These are phyloP conservation scores for Pyrenopolyporus hunteri DNA, from an alignment of 495 filamentous ascomycete species.

Conservation along the genomic window DNA sequence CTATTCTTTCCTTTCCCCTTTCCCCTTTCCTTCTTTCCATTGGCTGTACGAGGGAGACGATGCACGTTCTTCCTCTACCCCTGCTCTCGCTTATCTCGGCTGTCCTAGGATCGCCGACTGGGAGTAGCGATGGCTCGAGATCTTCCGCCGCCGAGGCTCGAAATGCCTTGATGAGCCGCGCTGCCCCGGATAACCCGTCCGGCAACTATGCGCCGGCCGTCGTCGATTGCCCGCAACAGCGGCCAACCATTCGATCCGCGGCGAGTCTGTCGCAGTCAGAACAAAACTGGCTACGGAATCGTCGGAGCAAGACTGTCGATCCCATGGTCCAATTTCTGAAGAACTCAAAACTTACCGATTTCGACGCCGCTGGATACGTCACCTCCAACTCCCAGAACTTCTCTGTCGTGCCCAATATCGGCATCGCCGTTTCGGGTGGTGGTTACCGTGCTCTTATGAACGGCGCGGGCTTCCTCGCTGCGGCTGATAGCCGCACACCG, in stretches of 20 bases:
- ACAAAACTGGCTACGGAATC: conserved; percentile 64
- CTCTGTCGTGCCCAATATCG: conserved; percentile 69
- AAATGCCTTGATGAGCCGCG: conserved; percentile 42
- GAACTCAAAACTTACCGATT: conserved; percentile 73
- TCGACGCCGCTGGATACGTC: conserved; percentile 77
- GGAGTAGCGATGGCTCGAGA: conserved; percentile 1
- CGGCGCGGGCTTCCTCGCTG: conserved; percentile 85
- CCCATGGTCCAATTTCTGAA: conserved; percentile 77
- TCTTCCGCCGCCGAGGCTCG: conserved; percentile 10
- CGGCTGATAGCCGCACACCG: conserved; percentile 77
- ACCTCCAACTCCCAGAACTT: conserved; percentile 59
- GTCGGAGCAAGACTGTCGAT: conserved; percentile 62
- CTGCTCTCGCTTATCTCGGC: conserved; percentile 35
- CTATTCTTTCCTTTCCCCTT: background rate
- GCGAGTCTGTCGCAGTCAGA: conserved; percentile 68
- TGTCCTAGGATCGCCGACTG: conserved; percentile 27
- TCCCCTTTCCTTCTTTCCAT: background rate
- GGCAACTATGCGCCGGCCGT: conserved; percentile 61
- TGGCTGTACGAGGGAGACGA: background rate
- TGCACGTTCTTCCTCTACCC: conserved; percentile 24
- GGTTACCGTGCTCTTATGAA: conserved; percentile 89
- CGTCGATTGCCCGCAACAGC: conserved; percentile 57
- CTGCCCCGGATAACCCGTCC: conserved; percentile 60
- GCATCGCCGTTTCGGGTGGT: conserved; percentile 67
- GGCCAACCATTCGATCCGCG: conserved; percentile 60